Base-by-base conservation (phyloP, 2,329 filamentous ascomycete genomes). In the Claviceps sp. region DNA sequence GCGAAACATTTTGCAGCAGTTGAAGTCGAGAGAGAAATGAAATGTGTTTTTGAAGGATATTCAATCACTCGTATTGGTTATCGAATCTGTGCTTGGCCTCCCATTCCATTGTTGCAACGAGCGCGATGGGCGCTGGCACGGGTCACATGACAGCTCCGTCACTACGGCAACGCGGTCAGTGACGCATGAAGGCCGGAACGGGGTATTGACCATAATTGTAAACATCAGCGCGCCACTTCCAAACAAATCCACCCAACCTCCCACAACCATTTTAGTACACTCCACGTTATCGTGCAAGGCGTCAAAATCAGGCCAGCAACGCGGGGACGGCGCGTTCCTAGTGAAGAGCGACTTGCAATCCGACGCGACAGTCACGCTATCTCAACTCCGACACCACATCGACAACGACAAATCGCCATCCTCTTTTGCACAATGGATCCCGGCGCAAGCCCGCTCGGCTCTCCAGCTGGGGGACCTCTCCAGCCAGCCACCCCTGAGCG, bases 401-500 rank as follows among this genome's bases (percentile, higher is more conserved):
- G 16, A 22, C 2, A 22, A 38, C 30, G 37, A 46, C 34, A 47
- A 36, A 30, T 26, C 20, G 18, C 18, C 16, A 7, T 24, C 14
- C 34, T 20, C 2, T 13, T 14, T 49, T 40, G 44, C 54, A 53
- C 46, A 75, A 76, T 75, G 72, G 72, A 74, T 57, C 54, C 58
- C 53, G 64, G 62, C 56, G 67, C 69, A 60, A 77, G 75, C 63
- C 74, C 73, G 58, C 69, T 73, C 55, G 74, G 74, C 60, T 77
- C 78, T 55, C 72, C 78, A 26, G 59, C 59, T 41, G 74, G 72
- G 55, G 73, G 73, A 57, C 78, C 83, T 50, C 71, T 86, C 48
- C 78, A 80, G 56, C 70, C 75, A 38, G 70, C 78, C 49, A 82
- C 83, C 20, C 80, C 82, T 9, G 81, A 85, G 59, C 81, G 82